Conservation (phyloP, 2,329 filamentous ascomycete species). For the Aspergillus neoniger region DNA sequence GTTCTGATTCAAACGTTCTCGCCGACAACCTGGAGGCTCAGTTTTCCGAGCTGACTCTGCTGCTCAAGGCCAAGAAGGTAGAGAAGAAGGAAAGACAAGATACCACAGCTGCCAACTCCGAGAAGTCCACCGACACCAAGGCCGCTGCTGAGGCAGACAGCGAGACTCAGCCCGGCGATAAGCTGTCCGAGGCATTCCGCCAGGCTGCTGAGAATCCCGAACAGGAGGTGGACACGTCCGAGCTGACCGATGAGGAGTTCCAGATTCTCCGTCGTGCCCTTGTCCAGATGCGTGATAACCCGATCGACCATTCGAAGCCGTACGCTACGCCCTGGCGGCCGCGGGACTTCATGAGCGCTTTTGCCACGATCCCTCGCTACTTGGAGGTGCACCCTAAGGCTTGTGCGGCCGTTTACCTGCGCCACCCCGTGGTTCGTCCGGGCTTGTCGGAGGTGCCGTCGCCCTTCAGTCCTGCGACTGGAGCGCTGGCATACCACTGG, state of each 20-base stretch:
- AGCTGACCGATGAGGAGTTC: constrained; percentile 52
- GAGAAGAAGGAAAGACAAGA: constrained; percentile 21
- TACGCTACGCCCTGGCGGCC: constrained; percentile 92
- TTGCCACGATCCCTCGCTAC: constrained; percentile 93
- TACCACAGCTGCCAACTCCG: constrained; percentile 8
- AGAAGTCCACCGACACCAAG: constrained; percentile 14
- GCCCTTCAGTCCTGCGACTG: constrained; percentile 70
- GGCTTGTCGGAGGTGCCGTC: constrained; percentile 81
- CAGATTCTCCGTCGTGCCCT: constrained; percentile 59
- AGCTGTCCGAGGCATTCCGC: constrained; percentile 38
- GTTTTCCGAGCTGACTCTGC: constrained; percentile 54
- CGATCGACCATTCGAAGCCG: constrained; percentile 73
- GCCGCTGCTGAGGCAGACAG: not conserved
- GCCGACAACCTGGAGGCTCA: constrained; percentile 56
- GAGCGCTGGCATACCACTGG: constrained; percentile 88
- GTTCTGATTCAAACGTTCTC: constrained; percentile 49
- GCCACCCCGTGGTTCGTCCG: constrained; percentile 86
- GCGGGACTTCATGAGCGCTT: constrained; percentile 81
- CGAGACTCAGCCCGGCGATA: constrained; percentile 24
- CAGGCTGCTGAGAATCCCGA: constrained; percentile 33
- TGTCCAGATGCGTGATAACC: constrained; percentile 69
- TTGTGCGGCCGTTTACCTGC: constrained; percentile 90
- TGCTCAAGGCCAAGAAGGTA: constrained; percentile 47
- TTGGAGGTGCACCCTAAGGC: constrained; percentile 98
- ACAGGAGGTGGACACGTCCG: constrained; percentile 42